Base-by-base conservation (phyloP, 164 flowering plant genomes). In the Aristolochia fimbriata region DNA sequence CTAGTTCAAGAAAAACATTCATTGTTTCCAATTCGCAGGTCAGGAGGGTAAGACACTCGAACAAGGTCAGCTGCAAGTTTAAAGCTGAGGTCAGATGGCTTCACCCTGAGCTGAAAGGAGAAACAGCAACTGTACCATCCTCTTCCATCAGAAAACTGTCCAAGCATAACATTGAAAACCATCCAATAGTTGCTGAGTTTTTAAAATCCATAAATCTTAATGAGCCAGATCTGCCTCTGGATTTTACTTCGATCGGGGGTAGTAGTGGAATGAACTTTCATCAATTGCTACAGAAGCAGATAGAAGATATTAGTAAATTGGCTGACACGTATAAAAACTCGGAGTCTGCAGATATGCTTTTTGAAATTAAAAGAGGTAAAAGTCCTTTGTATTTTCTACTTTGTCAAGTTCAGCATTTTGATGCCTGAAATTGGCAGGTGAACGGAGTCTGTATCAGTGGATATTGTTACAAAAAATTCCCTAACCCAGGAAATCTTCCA, bases 31-130 rank as follows among this genome's bases (percentile, higher is more conserved):
- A 16, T 50, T 62, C 60, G 53, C 74, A 80, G 83, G 76, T 49
- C 27, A 27, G 23, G 37, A 73, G 75, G 65, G 74, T 75, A 60
- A 78, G 75, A 27, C 81, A 80, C 59, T 77, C 81, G 17, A 71
- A 61, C 66, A 76, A 70, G 64, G 55, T 33, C 19, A 12, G 31
- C 58, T 80, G 84, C 64, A 80, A 80, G 67, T 80, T 81, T 60
- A 68, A 71, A 64, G 77, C 77, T 70, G 60, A 43, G 33, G 62
- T 80, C 64, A 80, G 59, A 67, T 78, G 80, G 80, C 67, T 74
- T 62, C 69, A 66, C 43, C 60, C 69, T 20, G 63, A 76, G 15
- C 43, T 68, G 24, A 50, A 64, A 43, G 73, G 63, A 59, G 78
- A 45, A 71, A 37, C 43, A 37, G 43, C 43, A 10, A 68, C 64